Base-by-base conservation (phyloP, 2,329 filamentous ascomycete genomes). In the Phyllosticta citriasiana region DNA sequence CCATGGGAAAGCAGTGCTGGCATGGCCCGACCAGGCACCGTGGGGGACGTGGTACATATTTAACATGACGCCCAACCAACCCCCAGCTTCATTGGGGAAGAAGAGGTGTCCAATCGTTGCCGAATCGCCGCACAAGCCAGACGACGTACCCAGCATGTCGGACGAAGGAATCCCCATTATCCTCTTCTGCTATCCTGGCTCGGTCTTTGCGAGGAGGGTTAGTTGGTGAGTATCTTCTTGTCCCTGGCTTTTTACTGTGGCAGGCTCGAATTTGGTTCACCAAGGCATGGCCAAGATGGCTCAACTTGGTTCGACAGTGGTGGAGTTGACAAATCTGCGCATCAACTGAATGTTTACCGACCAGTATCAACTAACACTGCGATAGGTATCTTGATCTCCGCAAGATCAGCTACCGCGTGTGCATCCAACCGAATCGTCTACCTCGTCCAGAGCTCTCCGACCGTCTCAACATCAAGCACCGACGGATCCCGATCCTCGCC, bases 401-500 rank as follows among this genome's bases (percentile, higher is more conserved):
- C 14, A 47, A 26, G n/a, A 53, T 61, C 50, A 27, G 40, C 9
- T 57, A 61, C 55, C 16, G 27, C 14, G 16, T 14, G 4, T 57
- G 26, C 27, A 69, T 84, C 57, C 87, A 90, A 83, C 85, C 87
- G 0, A 74, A 78, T 1, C 79, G 81, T 27, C 77, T 89, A 68
- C 88, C 88, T 3, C 84, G 87, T 24, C 85, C 86, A 0, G 85
- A 88, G 69, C 69, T 89, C 14, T 72, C 76, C 16, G 74, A 76
- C 1, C n/a, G 25, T 19, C 78, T 91, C 16, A 85, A 84, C 27
- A 78, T 89, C 60, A 75, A 77, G 5, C 87, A 91, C 73, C 82
- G 87, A 2, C 85, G 88, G 62, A 88, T 89, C 62, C 88, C 88
- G 1, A 68, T 90, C 57, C 73, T 89, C 55, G 74, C 83, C 24